phyloP scores from a whole-genome alignment of 1,284 basidiomycete genomes.

The Ustilago tritici region DNA sequence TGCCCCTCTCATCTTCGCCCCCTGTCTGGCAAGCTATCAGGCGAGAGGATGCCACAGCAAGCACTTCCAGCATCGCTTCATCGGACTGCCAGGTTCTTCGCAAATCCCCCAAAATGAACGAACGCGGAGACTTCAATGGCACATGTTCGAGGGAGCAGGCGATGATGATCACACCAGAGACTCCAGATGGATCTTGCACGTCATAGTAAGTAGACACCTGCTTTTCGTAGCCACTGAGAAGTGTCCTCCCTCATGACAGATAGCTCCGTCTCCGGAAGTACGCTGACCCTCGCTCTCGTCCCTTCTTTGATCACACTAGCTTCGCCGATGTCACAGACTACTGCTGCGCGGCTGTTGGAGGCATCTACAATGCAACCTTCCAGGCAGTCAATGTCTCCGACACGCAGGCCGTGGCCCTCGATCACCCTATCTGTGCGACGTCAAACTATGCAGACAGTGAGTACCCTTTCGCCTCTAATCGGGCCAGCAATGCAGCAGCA shows the following conservation, averaged over 20 bases:
- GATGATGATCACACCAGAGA: constrained; percentile 49
- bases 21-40: constrained; percentile 19
- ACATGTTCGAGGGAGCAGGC: constrained; percentile 40
- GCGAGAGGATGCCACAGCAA: constrained; percentile 6
- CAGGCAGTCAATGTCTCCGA: constrained; percentile 33
- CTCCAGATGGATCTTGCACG: constrained; percentile 44
- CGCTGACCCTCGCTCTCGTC: neutral
- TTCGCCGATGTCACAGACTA: constrained; percentile 59
- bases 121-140: constrained; percentile 52
- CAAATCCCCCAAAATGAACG: constrained; percentile 45
- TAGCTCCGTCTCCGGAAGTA: neutral
- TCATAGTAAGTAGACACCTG: constrained; percentile 34
- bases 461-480: constrained; percentile 2
- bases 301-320: constrained; percentile 10
- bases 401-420: constrained; percentile 33
- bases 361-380: constrained; percentile 42
- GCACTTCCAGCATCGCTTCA: constrained; percentile 15
- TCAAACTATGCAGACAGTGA: constrained; percentile 57
- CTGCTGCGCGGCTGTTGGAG: constrained; percentile 59
- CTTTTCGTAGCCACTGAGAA: neutral
- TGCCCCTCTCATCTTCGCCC: constrained; percentile 12
- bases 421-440: constrained; percentile 49
- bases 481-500: too few relatives aligned
- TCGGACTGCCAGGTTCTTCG: constrained; percentile 27
- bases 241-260: neutral